phyloP scores from a whole-genome alignment of 2,329 filamentous ascomycete genomes.

The Penicillium sp. region DNA sequence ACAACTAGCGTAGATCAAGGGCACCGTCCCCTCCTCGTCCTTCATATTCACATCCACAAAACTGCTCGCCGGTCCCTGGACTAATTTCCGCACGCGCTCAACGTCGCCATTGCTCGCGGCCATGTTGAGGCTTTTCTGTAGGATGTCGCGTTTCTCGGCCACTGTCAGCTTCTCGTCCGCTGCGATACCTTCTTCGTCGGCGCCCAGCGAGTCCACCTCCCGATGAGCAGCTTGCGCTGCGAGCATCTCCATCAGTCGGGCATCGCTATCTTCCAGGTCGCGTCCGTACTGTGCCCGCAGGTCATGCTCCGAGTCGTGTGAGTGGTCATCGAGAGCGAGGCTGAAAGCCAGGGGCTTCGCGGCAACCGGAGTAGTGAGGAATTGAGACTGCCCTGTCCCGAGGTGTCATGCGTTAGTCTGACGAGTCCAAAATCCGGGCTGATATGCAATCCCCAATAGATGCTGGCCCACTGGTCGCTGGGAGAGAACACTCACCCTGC shows the following conservation, averaged over 20 bases:
- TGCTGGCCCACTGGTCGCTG: neutral
- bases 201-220: conserved; percentile 62
- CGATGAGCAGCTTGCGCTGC: conserved; percentile 86
- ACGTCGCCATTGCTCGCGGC: conserved; percentile 94
- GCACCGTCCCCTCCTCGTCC: conserved; percentile 93
- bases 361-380: conserved; percentile 78
- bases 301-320: conserved; percentile 59
- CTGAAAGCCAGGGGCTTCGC: conserved; percentile 83
- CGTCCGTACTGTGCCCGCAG: conserved; percentile 33
- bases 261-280: conserved; percentile 69
- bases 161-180: conserved; percentile 67
- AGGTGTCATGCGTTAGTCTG: conserved; percentile 6
- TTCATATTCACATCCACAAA: conserved; percentile 81
- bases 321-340: conserved; percentile 73
- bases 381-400: conserved; percentile 80
- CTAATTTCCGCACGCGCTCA: conserved; percentile 69
- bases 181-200: conserved; percentile 75
- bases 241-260: conserved; percentile 89
- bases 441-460: conserved; percentile 3
- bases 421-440: neutral
- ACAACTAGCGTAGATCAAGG: conserved; percentile 94
- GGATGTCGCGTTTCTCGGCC: conserved; percentile 70
- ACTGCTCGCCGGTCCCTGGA: conserved; percentile 66
- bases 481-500: conserved; percentile 63
- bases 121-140: conserved; percentile 89